A percentile compares a stretch with the other conserved stretches of the same genome.
Conservation (phyloP, 306 rosid genomes). For the Acacia melanoxylon region DNA sequence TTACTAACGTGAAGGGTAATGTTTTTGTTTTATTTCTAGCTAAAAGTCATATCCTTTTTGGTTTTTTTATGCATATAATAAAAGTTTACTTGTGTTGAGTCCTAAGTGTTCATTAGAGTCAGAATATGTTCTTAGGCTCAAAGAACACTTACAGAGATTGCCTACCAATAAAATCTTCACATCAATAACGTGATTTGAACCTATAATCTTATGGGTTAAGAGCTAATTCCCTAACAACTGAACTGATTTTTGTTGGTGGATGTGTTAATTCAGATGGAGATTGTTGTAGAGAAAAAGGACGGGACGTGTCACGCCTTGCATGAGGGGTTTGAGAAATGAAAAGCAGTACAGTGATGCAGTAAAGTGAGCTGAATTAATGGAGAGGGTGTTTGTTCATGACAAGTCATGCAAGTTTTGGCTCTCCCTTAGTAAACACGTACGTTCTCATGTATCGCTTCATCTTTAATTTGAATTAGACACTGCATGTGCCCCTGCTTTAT, state of each 20-base stretch:
- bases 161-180: rapidly evolving
- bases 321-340: slow-evolving; percentile 2
- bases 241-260: no score
- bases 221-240: no score
- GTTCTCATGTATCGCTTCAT: not conserved
- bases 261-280: no score
- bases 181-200: no score
- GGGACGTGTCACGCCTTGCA: slow-evolving; percentile 1
- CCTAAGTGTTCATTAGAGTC: rapidly evolving
- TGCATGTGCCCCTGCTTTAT: not conserved
- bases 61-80: no score
- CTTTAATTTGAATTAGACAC: not conserved
- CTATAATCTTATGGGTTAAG: no score
- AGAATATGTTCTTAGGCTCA: no score
- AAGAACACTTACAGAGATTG: no score
- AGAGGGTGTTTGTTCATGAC: not conserved
- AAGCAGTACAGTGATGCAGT: not conserved
- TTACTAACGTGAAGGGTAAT: not conserved
- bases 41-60: no score
- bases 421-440: not conserved
- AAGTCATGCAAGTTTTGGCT: slow-evolving; percentile 13
- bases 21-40: not conserved
- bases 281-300: not conserved
- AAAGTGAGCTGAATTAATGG: not conserved
- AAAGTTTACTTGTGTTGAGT: no score